phyloP scores from a whole-genome alignment of 2,329 filamentous ascomycete species.

The Daldinia eschscholtzii region DNA sequence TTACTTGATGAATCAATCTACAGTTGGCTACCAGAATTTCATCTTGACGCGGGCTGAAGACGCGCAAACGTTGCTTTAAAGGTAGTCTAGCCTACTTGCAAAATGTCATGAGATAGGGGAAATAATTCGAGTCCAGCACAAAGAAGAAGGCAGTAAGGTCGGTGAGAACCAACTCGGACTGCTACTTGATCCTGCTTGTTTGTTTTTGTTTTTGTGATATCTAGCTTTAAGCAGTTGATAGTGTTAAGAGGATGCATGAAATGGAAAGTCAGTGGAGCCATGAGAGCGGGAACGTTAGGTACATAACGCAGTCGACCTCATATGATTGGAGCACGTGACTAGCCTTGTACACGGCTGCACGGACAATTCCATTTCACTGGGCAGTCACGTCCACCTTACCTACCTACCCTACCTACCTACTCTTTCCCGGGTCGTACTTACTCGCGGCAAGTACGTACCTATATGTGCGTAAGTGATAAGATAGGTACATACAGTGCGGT shows the following conservation, averaged over 20 bases:
- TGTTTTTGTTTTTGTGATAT: slow-evolving; percentile 24
- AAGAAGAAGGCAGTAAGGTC: slow-evolving; percentile 13
- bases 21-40: slow-evolving; percentile 35
- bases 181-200: slow-evolving; percentile 29
- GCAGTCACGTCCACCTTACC: neutral
- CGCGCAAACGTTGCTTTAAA: slow-evolving; percentile 20
- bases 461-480: neutral
- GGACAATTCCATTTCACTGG: neutral
- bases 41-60: slow-evolving; percentile 28
- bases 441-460: neutral
- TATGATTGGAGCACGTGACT: slow-evolving; percentile 30
- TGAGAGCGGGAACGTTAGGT: slow-evolving; percentile 3
- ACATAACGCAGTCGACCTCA: slow-evolving; percentile 3
- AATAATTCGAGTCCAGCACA: slow-evolving; percentile 20
- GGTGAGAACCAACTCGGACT: slow-evolving; percentile 10
- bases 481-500: slow-evolving; percentile 18
- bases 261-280: slow-evolving; percentile 15
- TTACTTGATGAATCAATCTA: slow-evolving; percentile 37
- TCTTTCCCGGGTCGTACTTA: no score
- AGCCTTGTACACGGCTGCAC: neutral
- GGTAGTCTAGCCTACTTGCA: slow-evolving; percentile 32
- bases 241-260: slow-evolving; percentile 12
- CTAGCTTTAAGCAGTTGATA: slow-evolving; percentile 27
- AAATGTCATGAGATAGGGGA: slow-evolving; percentile 21
- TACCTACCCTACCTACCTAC: no score